These are phyloP conservation scores for Trichoderma citrinoviride DNA, from an alignment of 2,329 filamentous ascomycete species.

Conservation along the genomic window DNA sequence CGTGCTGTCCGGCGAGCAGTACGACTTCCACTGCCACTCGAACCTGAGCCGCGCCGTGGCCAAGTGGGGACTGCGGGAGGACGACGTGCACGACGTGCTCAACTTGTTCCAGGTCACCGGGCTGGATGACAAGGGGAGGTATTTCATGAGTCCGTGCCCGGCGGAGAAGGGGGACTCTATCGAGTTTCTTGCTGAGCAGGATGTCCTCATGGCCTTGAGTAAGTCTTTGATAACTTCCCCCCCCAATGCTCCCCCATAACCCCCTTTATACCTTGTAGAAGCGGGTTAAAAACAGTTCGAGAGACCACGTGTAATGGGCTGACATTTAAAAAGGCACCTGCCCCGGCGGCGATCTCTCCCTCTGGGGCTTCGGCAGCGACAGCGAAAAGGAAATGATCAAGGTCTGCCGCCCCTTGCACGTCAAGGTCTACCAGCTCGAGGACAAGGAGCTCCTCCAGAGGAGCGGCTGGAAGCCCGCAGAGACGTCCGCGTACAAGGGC, in stretches of 20 bases:
- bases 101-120: constrained; percentile 87
- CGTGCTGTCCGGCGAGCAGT: constrained; percentile 66
- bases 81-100: constrained; percentile 79
- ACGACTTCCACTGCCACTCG: constrained; percentile 81
- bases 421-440: constrained; percentile 66
- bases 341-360: constrained; percentile 75
- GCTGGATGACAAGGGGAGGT: constrained; percentile 66
- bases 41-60: constrained; percentile 73
- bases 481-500: constrained; percentile 60
- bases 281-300: not conserved
- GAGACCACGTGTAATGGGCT: not conserved
- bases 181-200: constrained; percentile 78
- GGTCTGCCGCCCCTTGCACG: constrained; percentile 70
- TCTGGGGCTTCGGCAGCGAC: constrained; percentile 74
- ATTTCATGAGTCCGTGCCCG: constrained; percentile 69
- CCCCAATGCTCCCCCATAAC: not conserved
- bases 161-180: constrained; percentile 58
- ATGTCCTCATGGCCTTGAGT: constrained; percentile 63
- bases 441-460: constrained; percentile 50
- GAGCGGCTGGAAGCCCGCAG: constrained; percentile 61
- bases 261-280: not conserved
- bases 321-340: constrained; percentile 55
- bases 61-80: constrained; percentile 65
- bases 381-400: constrained; percentile 66
- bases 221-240: constrained; percentile 28